Base-by-base conservation (phyloP, 352 stramenopile species). In the Phytophthora macrochlamydospora region DNA sequence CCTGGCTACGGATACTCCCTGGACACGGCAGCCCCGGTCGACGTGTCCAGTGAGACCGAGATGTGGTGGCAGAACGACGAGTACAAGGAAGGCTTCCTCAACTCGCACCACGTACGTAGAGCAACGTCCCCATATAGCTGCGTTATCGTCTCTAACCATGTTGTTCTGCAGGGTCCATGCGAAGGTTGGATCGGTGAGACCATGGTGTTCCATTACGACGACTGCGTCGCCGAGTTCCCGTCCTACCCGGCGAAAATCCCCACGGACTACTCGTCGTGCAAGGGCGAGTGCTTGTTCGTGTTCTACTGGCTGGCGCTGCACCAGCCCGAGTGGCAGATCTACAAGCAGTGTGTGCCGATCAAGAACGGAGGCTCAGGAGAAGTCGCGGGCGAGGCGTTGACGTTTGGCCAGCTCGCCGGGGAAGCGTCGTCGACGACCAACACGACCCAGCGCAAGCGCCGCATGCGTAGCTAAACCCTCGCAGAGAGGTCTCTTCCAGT, bases 121-220 rank as follows among this genome's bases (percentile, higher is more conserved):
- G 35, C 5, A 12, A 12, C 28, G 35, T 5, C 24, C n/a, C 18
- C 51, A 24, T 24, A 0, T 9, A 14, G 30, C 2, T 3, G 9
- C 50, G n/a, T 18, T 52, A 14, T 7, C 37, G 28, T 51, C 30
- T 9, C 32, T 46, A 8, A 35, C 7, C 32, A 45, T 56, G 13
- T 40, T 52, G 7, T 42, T 12, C 11, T 54, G 29, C 33, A 78
- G 70, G 75, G 79, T 4, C 76, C 79, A 13, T 88, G 79, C 29
- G 79, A 88, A 63, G 67, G 60, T 11, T 88, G 74, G 76, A 83
- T 88, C 48, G 76, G 81, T 56, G 35, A 73, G 35, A 85, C 50
- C 11, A 65, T 51, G 18, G 72, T 86, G 1, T 79, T 81, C 18
- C 66, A 83, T 50, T 68, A 83, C 37, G 72, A 83, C 49, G 72